Evolutionary conservation across 805 yeast genomes (phyloP).

Genomic region (Tetrapisispora namnaoensis): DNA sequence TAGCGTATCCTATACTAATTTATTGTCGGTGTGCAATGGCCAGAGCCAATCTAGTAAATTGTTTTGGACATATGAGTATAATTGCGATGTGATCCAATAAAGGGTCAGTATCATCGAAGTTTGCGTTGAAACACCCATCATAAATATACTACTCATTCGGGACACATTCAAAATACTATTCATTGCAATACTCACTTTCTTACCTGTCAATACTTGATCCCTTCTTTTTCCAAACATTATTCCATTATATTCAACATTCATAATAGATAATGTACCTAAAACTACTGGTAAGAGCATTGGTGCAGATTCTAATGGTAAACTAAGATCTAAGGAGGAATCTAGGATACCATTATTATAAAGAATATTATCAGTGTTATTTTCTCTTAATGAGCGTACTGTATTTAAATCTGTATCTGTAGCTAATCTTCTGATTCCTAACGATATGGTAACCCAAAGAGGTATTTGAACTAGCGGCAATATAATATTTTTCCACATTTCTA

Average conservation of each 20-base stretch:
- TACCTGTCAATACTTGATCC: conserved; percentile 3
- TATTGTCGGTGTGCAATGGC: conserved; percentile 34
- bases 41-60: conserved; percentile 52
- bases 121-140: conserved; percentile 78
- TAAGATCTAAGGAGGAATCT: conserved; percentile 33
- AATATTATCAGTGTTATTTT: conserved; percentile 3
- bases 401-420: neutral
- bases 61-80: conserved; percentile 69
- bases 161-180: conserved; percentile 55
- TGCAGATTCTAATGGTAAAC: conserved; percentile 47
- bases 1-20: conserved; percentile 3
- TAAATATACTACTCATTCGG: conserved; percentile 62
- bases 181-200: conserved; percentile 19
- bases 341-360: conserved; percentile 5
- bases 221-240: conserved; percentile 33
- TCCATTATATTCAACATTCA: conserved; percentile 77
- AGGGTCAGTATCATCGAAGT: conserved; percentile 74
- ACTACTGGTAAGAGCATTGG: conserved; percentile 68
- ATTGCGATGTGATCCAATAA: conserved; percentile 88
- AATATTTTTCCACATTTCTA: conserved; percentile 74
- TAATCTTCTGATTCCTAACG: conserved; percentile 58
- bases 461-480: conserved; percentile 71
- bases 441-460: conserved; percentile 78
- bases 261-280: conserved; percentile 59
- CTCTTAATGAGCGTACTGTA: neutral